These are phyloP conservation scores for Elaeis guineensis DNA, from an alignment of 176 grass and related monocot species.

Conservation along the genomic window DNA sequence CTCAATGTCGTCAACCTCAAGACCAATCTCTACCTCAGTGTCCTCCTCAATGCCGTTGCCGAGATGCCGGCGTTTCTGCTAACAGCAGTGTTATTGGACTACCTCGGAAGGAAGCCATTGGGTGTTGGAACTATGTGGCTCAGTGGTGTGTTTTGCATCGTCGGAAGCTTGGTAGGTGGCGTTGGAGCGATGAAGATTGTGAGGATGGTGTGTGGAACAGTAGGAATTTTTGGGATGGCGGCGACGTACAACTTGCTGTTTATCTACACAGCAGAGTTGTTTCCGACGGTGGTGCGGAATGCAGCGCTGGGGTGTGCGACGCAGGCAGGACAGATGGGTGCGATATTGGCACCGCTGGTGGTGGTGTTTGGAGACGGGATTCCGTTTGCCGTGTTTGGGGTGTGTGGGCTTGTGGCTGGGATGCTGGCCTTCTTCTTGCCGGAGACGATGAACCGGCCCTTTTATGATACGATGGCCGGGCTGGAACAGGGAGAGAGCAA, in stretches of 20 bases:
- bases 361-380: constrained; percentile 50
- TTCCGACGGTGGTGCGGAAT: constrained; percentile 80
- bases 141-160: constrained; percentile 51
- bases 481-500: constrained; percentile 54
- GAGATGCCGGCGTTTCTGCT: constrained; percentile 65
- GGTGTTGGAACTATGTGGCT: constrained; percentile 52
- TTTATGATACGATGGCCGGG: constrained; percentile 77
- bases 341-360: constrained; percentile 70
- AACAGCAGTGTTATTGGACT: constrained; percentile 47
- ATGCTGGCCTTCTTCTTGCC: constrained; percentile 45
- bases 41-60: constrained; percentile 50
- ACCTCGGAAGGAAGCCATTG: constrained; percentile 48
- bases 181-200: constrained; percentile 25
- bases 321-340: constrained; percentile 56
- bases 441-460: constrained; percentile 69
- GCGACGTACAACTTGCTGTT: constrained; percentile 75
- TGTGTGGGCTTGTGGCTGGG: constrained; percentile 38
- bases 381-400: constrained; percentile 64
- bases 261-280: constrained; percentile 76
- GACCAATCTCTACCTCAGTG: constrained; percentile 67
- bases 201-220: constrained; percentile 57
- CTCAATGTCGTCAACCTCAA: constrained; percentile 93
- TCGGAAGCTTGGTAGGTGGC: constrained; percentile 29
- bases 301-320: constrained; percentile 49
- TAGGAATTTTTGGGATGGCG: constrained; percentile 81